phyloP scores from a whole-genome alignment of 371 early-diverging fungal genomes.

The Apophysomyces sp. region DNA sequence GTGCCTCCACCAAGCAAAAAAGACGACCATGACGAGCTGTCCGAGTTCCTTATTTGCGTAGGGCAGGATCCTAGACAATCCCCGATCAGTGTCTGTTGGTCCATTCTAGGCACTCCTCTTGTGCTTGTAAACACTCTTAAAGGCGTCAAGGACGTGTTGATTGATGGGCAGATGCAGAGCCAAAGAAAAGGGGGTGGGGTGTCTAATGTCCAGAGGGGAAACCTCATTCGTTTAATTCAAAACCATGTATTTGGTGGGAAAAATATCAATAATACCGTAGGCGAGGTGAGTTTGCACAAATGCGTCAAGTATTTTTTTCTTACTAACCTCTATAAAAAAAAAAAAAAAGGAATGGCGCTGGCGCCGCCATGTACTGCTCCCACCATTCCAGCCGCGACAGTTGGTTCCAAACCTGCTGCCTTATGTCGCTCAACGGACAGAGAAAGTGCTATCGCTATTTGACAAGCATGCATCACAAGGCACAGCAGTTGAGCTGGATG shows the following conservation, averaged over 20 bases:
- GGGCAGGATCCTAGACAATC: conserved; percentile 29
- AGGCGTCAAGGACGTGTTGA: conserved; percentile 44
- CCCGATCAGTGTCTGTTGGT: conserved; percentile 47
- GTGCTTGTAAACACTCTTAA: conserved; percentile 43
- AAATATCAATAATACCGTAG: conserved; percentile 41
- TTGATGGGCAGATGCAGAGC: conserved; percentile 37
- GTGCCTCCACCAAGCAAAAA: conserved; percentile 39
- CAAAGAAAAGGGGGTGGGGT: conserved; percentile 9
- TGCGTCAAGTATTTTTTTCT: background rate
- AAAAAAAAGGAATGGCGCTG: conserved; percentile 47
- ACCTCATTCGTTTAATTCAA: conserved; percentile 40
- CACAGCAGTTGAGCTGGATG: conserved; percentile 35
- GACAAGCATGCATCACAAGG: conserved; percentile 17
- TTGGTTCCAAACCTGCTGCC: conserved; percentile 43
- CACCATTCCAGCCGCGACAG: conserved; percentile 46
- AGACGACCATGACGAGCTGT: conserved; percentile 27
- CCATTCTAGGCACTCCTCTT: conserved; percentile 34
- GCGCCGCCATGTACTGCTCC: conserved; percentile 47
- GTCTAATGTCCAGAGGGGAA: conserved; percentile 36
- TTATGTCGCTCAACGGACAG: conserved; percentile 30
- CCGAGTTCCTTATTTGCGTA: conserved; percentile 33
- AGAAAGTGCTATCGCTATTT: conserved; percentile 17
- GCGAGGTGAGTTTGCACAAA: conserved; percentile 28
- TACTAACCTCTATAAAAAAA: background rate
- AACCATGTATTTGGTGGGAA: conserved; percentile 51